phyloP scores from a whole-genome alignment of 148 eudicot genomes.

The Nyssa sinensis region DNA sequence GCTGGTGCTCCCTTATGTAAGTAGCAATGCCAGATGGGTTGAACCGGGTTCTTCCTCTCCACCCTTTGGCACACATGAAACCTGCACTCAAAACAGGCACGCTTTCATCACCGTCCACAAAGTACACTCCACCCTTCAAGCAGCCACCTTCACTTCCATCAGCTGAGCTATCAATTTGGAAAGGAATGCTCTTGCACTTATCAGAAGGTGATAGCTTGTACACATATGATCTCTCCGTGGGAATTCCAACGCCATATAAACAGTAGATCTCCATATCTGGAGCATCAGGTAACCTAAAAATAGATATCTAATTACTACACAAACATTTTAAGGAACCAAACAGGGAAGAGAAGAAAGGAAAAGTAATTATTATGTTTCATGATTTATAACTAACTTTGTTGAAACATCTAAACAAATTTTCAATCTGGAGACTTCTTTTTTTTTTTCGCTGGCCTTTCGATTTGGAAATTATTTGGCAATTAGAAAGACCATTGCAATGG shows the following conservation, averaged over 20 bases:
- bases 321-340: background rate
- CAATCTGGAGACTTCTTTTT: too few relatives aligned
- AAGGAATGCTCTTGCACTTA: conserved; percentile 38
- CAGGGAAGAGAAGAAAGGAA: too few relatives aligned
- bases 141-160: conserved; percentile 32
- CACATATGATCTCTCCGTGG: conserved; percentile 49
- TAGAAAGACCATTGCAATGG: background rate
- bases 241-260: conserved; percentile 46
- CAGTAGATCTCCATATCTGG: conserved; percentile 52
- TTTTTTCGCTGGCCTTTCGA: too few relatives aligned
- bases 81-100: conserved; percentile 47
- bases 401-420: background rate
- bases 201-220: conserved; percentile 42
- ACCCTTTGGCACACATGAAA: conserved; percentile 55
- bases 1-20: conserved; percentile 39
- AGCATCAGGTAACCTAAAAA: conserved; percentile 46
- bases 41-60: conserved; percentile 46
- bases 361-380: background rate
- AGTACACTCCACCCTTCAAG: conserved; percentile 44
- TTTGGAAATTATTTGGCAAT: background rate
- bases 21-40: conserved; percentile 43
- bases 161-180: conserved; percentile 47
- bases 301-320: background rate
- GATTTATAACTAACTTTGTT: background rate
- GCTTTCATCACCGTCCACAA: conserved; percentile 43